Conservation (phyloP, 2,329 filamentous ascomycete genomes). For the Xylariales sp. region DNA sequence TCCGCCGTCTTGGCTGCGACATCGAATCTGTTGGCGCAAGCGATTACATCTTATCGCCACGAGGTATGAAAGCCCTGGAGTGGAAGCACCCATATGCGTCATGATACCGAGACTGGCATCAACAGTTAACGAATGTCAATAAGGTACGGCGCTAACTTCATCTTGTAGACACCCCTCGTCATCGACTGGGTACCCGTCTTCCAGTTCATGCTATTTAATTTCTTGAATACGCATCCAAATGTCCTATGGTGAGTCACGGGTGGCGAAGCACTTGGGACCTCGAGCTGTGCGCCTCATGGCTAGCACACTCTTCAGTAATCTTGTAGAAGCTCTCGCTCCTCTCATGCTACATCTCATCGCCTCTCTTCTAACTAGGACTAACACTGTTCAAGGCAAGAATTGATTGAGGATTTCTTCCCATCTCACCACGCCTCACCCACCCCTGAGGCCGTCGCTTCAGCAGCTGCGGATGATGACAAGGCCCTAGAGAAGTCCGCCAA, state of each 20-base stretch:
- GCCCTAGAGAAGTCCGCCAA: constrained; percentile 30
- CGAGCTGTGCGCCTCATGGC: too few species aligned
- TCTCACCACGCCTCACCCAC: constrained; percentile 48
- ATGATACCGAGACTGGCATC: not conserved
- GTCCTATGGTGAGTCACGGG: constrained; percentile 70
- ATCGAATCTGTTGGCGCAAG: constrained; percentile 71
- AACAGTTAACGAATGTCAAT: too few species aligned
- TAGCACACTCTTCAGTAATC: too few species aligned
- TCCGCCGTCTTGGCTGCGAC: constrained; percentile 59
- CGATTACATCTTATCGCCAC: constrained; percentile 56
- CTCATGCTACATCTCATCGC: too few species aligned
- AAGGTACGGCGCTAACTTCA: too few species aligned
- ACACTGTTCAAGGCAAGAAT: constrained; percentile 76
- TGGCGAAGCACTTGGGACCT: too few species aligned
- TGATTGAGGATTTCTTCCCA: constrained; percentile 70
- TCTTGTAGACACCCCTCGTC: constrained; percentile 47
- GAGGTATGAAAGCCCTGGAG: too few species aligned
- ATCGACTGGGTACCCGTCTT: constrained; percentile 66
- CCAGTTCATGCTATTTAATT: constrained; percentile 71
- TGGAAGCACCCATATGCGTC: constrained; percentile 16
- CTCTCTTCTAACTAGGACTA: too few species aligned
- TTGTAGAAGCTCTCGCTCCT: too few species aligned
- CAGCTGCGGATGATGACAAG: constrained; percentile 36
- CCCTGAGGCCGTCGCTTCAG: constrained; percentile 33
- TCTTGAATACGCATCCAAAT: constrained; percentile 75